A percentile compares a stretch with the other conserved stretches of the same genome.
Evolutionary conservation across 2,329 filamentous ascomycete species (phyloP).

Genomic region (Orbilia ellipsospora): DNA sequence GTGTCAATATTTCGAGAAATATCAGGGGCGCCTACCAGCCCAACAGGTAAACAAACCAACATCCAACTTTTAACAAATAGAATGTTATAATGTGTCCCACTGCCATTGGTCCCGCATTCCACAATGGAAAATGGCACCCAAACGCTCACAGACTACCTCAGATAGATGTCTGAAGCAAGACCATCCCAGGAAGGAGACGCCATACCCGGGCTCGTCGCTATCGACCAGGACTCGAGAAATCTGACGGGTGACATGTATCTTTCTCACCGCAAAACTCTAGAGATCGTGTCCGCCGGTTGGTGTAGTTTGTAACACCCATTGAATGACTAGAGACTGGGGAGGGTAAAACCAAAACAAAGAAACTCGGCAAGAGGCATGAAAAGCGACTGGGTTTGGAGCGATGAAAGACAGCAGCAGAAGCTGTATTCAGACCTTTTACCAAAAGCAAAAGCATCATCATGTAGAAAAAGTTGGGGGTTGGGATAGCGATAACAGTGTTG

Average conservation of each 20-base stretch:
- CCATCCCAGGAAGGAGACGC: constrained; percentile 40
- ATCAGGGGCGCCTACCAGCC: constrained; percentile 17
- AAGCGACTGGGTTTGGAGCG: constrained; percentile 15
- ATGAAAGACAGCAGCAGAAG: constrained; percentile 16
- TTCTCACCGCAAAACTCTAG: constrained; percentile 18
- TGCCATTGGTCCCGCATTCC: constrained; percentile 53
- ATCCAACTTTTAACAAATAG: constrained; percentile 25
- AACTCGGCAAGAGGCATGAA: constrained; percentile 3
- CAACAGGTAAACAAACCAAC: constrained; percentile 21
- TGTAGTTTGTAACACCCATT: not conserved
- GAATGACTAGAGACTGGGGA: constrained; percentile 9
- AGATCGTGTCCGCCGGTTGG: constrained; percentile 20
- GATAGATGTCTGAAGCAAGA: not conserved
- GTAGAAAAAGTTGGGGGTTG: constrained; percentile 13
- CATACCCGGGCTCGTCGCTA: constrained; percentile 40
- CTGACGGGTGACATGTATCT: constrained; percentile 12
- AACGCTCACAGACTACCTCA: not conserved
- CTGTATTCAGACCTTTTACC: constrained; percentile 55
- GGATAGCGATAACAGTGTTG: too few relatives aligned
- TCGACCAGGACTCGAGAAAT: constrained; percentile 28
- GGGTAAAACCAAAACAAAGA: constrained; percentile 27
- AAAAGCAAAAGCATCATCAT: constrained; percentile 56
- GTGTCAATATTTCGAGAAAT: not conserved
- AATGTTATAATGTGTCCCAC: constrained; percentile 35
- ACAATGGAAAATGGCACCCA: constrained; percentile 7